Evolutionary conservation across 495 filamentous ascomycete species (phyloP), one percentile per base, ranked within the genome.

Genomic region (Penicillium manginii): DNA sequence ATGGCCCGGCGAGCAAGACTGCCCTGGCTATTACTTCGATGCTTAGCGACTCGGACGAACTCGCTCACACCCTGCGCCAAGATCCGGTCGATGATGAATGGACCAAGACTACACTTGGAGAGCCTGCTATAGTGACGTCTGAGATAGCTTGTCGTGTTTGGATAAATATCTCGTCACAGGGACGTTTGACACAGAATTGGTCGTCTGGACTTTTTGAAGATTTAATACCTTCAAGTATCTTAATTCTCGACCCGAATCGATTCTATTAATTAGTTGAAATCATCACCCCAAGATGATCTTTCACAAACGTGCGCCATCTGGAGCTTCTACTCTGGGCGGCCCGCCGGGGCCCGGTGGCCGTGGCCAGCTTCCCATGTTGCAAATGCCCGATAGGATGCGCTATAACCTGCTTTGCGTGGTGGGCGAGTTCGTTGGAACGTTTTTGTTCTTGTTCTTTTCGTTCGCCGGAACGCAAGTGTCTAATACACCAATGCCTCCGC

Each of bases 371-470:
- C 77, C 77, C 6, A 79, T 79, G 77, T 63, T 79, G 32, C 59
- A 67, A 32, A 40, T 75, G 11, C 65, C 73, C 0, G 72, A 78
- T 40, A 74, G 47, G n/a, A 26, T 55, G 50, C 71, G 78, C 5
- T 74, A 73, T 56, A 78, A 90, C 55, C 45, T 87, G 52, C 77
- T 91, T 39, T 87, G 86, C 33, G 77, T 80, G 12, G 43, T 86
- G 19, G 87, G 88, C 52, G 90, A 92, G 73, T 90, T 90, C 60
- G 80, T 88, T 7, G 91, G 91, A 23, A 96, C 91, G 0, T 92
- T 91, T 61, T 63, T 93, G 60, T 96, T 93, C 75, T 79, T 94
- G 4, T 88, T 93, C 74, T 89, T 93, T 60, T 86, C 90, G 33
- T 93, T 94, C 65, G 84, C 84, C 7, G 91, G 84, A 19, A 88